Evolutionary conservation across 2,329 filamentous ascomycete genomes (phyloP).

Genomic region (Tolypocladium amazonense): DNA sequence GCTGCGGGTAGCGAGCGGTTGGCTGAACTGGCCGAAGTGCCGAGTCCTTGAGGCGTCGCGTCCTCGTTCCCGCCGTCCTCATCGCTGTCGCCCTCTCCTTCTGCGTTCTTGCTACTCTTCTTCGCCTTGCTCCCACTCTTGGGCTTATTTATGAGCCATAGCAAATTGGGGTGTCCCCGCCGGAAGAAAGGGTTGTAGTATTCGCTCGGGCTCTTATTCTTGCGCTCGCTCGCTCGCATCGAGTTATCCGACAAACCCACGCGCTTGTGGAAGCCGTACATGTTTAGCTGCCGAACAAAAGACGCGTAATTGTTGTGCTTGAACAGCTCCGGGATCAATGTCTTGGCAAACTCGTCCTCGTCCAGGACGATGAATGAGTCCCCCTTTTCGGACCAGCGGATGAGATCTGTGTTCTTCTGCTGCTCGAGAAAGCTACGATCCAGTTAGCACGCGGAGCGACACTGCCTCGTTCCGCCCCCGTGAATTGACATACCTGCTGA

Average conservation of each 20-base stretch:
- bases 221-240: conserved; percentile 92
- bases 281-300: conserved; percentile 90
- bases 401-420: conserved; percentile 84
- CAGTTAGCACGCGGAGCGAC: background rate
- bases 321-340: conserved; percentile 92
- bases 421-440: conserved; percentile 75
- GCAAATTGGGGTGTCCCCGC: conserved; percentile 78
- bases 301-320: conserved; percentile 99
- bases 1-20: conserved; percentile 27
- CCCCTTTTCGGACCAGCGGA: conserved; percentile 93
- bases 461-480: background rate
- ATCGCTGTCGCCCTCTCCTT: conserved; percentile 55
- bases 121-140: conserved; percentile 57
- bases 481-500: conserved; percentile 68
- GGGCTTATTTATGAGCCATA: conserved; percentile 95
- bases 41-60: conserved; percentile 10
- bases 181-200: conserved; percentile 97
- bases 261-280: conserved; percentile 97
- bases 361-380: conserved; percentile 95
- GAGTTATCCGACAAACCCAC: conserved; percentile 92
- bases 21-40: conserved; percentile 9
- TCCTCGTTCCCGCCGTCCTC: conserved; percentile 36
- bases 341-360: conserved; percentile 97
- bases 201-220: conserved; percentile 96
- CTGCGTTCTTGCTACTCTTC: conserved; percentile 54